Percentiles rank a stretch among this genome's conserved stretches.
Evolutionary conservation across 2,329 filamentous ascomycete genomes (phyloP).

Genomic region (Camptophora hylomeconis): DNA sequence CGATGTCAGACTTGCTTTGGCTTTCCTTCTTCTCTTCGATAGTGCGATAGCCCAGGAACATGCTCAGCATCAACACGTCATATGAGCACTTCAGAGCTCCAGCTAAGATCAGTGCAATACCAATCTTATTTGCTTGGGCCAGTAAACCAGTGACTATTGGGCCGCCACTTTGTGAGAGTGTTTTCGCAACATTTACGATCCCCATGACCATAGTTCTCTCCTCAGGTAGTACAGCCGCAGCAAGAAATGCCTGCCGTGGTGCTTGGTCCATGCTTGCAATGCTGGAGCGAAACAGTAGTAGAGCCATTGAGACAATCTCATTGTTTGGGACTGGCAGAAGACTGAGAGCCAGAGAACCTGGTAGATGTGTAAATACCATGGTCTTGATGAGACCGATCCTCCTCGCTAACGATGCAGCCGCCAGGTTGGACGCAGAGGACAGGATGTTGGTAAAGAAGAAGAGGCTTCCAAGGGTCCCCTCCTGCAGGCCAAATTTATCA

Average conservation of each 20-base stretch:
- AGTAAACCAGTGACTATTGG: constrained; percentile 53
- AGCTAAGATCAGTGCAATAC: constrained; percentile 50
- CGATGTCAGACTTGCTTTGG: neutral
- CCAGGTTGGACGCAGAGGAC: constrained; percentile 29
- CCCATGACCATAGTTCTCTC: constrained; percentile 64
- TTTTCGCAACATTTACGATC: constrained; percentile 56
- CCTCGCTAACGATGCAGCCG: constrained; percentile 51
- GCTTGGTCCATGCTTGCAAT: constrained; percentile 58
- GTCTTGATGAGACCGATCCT: constrained; percentile 48
- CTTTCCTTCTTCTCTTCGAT: constrained; percentile 6
- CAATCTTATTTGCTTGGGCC: constrained; percentile 42
- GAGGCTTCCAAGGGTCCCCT: constrained; percentile 40
- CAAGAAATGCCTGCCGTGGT: constrained; percentile 56
- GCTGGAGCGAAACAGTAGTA: constrained; percentile 49
- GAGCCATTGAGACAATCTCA: constrained; percentile 41
- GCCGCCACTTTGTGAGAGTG: constrained; percentile 47
- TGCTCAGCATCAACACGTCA: constrained; percentile 30
- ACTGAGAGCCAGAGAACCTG: constrained; percentile 51
- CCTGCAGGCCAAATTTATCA: constrained; percentile 38
- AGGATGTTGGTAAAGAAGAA: constrained; percentile 37
- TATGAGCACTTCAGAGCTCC: constrained; percentile 50
- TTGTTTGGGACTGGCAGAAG: constrained; percentile 47
- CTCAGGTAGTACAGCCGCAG: constrained; percentile 47
- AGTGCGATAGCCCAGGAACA: constrained; percentile 10
- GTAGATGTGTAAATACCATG: constrained; percentile 64